These are phyloP conservation scores for Phytophthora macrochlamydospora DNA, from an alignment of 352 stramenopile genomes.

Conservation along the genomic window DNA sequence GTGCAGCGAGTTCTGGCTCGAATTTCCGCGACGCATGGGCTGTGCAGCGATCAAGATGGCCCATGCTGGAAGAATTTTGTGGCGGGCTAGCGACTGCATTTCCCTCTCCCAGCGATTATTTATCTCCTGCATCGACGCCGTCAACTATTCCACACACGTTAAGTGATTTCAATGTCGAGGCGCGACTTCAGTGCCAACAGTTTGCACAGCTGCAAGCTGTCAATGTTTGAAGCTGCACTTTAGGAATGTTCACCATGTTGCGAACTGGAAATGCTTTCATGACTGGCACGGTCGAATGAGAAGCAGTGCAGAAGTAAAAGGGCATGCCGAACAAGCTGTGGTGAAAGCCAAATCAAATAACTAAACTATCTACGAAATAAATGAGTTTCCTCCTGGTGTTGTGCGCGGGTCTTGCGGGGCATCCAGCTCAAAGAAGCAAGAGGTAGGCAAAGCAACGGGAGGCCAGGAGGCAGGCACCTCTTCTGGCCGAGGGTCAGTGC, in stretches of 20 bases:
- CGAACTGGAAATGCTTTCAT: neutral
- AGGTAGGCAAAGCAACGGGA: slow-evolving; percentile 32
- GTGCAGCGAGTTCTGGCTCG: slow-evolving; percentile 12
- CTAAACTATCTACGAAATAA: slow-evolving; percentile 45
- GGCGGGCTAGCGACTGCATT: slow-evolving; percentile 30
- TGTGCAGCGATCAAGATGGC: slow-evolving; percentile 16
- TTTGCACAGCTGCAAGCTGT: slow-evolving; percentile 19
- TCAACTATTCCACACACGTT: neutral
- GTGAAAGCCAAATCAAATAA: slow-evolving; percentile 18
- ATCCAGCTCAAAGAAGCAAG: slow-evolving; percentile 21
- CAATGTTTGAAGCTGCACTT: neutral
- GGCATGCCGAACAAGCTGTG: slow-evolving; percentile 16
- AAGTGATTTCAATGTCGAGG: slow-evolving; percentile 19
- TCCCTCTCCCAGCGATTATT: neutral
- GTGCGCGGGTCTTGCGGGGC: slow-evolving; percentile 12
- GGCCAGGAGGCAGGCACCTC: slow-evolving; percentile 25
- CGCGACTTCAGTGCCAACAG: slow-evolving; percentile 27
- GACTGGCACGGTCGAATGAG: neutral
- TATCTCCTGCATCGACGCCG: neutral
- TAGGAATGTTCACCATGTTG: neutral
- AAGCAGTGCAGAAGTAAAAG: neutral
- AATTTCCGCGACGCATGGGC: slow-evolving; percentile 24
- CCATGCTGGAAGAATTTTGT: slow-evolving; percentile 21
- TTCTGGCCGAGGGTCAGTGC: slow-evolving; percentile 29
- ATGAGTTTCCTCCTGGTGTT: slow-evolving; percentile 7